These are phyloP conservation scores for Mycena maculata DNA, from an alignment of 768 basidiomycete genomes.

Conservation along the genomic window DNA sequence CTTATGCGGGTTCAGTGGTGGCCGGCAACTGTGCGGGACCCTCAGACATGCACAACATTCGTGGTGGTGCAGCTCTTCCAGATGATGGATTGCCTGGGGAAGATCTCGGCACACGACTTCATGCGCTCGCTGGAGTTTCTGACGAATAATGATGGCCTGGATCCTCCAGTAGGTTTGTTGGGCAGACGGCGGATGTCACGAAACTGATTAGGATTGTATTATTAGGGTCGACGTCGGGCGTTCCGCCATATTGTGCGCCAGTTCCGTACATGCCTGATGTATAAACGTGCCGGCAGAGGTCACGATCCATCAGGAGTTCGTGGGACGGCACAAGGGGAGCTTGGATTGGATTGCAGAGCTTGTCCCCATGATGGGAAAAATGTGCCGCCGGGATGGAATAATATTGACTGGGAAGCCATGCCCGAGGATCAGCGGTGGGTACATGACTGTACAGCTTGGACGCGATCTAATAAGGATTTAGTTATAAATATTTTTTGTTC, in stretches of 20 bases:
- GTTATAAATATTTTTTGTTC: slow-evolving; percentile 1
- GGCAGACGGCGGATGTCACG: too few relatives aligned
- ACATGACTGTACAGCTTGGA: too few relatives aligned
- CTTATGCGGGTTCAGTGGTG: slow-evolving; percentile 23
- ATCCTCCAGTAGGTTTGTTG: too few relatives aligned
- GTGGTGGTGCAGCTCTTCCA: not conserved
- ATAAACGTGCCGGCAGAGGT: slow-evolving; percentile 17
- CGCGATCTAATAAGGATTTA: not conserved
- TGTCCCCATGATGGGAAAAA: slow-evolving; percentile 21
- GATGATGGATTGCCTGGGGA: slow-evolving; percentile 5
- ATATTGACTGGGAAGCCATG: not conserved
- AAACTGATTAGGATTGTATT: too few relatives aligned
- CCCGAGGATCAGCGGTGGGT: not conserved
- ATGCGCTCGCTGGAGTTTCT: slow-evolving; percentile 9
- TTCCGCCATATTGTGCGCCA: slow-evolving; percentile 19
- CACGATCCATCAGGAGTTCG: not conserved
- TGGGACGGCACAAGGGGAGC: slow-evolving; percentile 4
- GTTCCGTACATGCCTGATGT: not conserved
- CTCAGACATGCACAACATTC: slow-evolving; percentile 6
- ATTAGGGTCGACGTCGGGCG: slow-evolving; percentile 5
- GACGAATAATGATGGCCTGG: slow-evolving; percentile 7
- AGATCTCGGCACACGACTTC: slow-evolving; percentile 3
- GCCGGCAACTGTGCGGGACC: slow-evolving; percentile 18
- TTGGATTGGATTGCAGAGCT: slow-evolving; percentile 15
- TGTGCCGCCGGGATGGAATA: slow-evolving; percentile 16